Conservation (phyloP, 75 land plant species). For the Larix kaempferi region DNA sequence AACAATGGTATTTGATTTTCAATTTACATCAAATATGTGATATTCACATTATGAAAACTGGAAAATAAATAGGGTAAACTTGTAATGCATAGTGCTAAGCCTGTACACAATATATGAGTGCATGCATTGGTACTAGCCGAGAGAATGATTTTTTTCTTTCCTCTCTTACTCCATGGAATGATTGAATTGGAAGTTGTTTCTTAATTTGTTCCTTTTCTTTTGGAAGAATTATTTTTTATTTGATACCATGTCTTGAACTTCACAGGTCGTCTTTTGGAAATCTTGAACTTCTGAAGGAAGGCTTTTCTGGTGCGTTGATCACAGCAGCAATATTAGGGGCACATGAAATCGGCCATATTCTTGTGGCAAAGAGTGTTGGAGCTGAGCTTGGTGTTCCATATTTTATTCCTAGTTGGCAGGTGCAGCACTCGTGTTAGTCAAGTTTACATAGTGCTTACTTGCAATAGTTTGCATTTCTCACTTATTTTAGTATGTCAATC, state of each 20-base stretch:
- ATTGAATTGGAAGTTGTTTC: neutral
- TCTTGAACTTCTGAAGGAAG: slow-evolving; percentile 53
- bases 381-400: slow-evolving; percentile 78
- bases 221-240: neutral
- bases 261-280: slow-evolving; percentile 67
- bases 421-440: slow-evolving; percentile 14
- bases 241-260: slow-evolving; percentile 5
- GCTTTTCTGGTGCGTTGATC: slow-evolving; percentile 72
- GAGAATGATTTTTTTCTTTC: neutral
- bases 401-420: slow-evolving; percentile 97
- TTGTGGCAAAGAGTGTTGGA: slow-evolving; percentile 61
- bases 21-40: no score
- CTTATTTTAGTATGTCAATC: neutral
- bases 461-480: neutral
- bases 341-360: slow-evolving; percentile 75
- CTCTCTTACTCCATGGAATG: neutral
- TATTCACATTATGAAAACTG: no score
- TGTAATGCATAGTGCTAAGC: no score
- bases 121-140: no score
- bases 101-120: no score
- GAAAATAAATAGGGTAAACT: no score
- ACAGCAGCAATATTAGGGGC: slow-evolving; percentile 59
- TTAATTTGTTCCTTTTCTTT: neutral
- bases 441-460: slow-evolving; percentile 3
- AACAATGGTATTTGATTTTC: no score